These are phyloP conservation scores for Wilcoxina mikolae DNA, from an alignment of 495 filamentous ascomycete genomes.

Conservation along the genomic window DNA sequence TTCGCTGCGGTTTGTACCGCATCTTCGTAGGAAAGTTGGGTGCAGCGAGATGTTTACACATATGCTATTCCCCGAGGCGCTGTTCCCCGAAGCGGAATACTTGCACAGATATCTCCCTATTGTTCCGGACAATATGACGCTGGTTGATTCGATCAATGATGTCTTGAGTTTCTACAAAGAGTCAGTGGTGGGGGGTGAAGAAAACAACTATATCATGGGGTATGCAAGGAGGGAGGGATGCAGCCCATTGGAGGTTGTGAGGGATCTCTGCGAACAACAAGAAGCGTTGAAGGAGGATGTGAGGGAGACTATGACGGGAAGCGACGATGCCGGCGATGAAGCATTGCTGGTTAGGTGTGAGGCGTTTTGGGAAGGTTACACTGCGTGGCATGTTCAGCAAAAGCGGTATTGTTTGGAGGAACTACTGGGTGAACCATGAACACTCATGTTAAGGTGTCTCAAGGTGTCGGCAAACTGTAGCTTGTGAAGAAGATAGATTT, in stretches of 20 bases:
- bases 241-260: neutral
- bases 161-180: constrained; percentile 10
- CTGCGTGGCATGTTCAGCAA: no score
- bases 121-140: neutral
- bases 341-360: no score
- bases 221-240: neutral
- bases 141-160: constrained; percentile 2
- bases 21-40: neutral
- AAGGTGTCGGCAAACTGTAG: no score
- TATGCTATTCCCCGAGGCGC: neutral
- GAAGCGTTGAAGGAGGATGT: no score
- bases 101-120: neutral
- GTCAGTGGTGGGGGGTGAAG: neutral
- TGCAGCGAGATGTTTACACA: neutral
- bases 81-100: constrained; percentile 7
- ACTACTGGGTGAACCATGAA: no score
- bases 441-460: no score
- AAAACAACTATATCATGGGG: neutral
- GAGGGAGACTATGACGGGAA: no score
- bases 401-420: no score
- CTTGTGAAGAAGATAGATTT: no score
- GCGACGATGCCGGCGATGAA: no score
- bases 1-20: neutral
- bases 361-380: no score
- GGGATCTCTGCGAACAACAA: neutral